phyloP scores from a whole-genome alignment of 208 protist genomes.

The Phytomonas sp. region DNA sequence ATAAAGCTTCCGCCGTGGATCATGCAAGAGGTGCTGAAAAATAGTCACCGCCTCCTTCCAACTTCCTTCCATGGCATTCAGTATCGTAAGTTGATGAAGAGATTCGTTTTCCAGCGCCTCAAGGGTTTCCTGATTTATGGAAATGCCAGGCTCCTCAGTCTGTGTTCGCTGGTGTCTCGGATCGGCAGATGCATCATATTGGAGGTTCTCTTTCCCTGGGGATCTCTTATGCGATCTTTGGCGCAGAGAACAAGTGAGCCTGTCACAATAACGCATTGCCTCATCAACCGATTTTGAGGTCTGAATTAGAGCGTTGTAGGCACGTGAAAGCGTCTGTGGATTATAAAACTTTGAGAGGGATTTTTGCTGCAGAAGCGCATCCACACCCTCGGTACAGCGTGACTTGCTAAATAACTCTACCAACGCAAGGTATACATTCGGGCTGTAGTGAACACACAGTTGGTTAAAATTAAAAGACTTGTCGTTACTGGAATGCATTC shows the following conservation, averaged over 20 bases:
- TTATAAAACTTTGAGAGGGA: slow-evolving; percentile 40
- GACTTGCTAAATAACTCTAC: slow-evolving; percentile 17
- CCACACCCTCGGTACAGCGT: neutral
- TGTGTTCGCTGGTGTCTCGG: neutral
- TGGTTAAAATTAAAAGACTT: neutral
- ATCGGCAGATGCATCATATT: neutral
- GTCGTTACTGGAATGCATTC: neutral
- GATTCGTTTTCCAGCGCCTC: slow-evolving; percentile 11
- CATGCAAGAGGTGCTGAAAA: slow-evolving; percentile 36
- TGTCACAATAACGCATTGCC: slow-evolving; percentile 8
- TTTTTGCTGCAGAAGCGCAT: neutral
- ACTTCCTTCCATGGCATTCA: slow-evolving; percentile 41
- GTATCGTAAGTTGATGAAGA: slow-evolving; percentile 22
- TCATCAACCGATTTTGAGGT: slow-evolving; percentile 18
- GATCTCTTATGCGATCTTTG: neutral
- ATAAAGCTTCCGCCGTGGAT: slow-evolving; percentile 31
- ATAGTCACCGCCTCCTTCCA: slow-evolving; percentile 48
- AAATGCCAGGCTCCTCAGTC: neutral
- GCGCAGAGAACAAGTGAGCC: neutral
- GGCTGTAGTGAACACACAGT: slow-evolving; percentile 9
- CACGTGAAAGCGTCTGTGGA: slow-evolving; percentile 29
- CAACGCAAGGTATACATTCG: slow-evolving; percentile 19
- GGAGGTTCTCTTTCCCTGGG: neutral
- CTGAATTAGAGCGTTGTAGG: slow-evolving; percentile 39
- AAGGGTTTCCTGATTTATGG: slow-evolving; percentile 1